Evolutionary conservation across 768 basidiomycete species (phyloP).

Genomic region (Trametes cingulata): DNA sequence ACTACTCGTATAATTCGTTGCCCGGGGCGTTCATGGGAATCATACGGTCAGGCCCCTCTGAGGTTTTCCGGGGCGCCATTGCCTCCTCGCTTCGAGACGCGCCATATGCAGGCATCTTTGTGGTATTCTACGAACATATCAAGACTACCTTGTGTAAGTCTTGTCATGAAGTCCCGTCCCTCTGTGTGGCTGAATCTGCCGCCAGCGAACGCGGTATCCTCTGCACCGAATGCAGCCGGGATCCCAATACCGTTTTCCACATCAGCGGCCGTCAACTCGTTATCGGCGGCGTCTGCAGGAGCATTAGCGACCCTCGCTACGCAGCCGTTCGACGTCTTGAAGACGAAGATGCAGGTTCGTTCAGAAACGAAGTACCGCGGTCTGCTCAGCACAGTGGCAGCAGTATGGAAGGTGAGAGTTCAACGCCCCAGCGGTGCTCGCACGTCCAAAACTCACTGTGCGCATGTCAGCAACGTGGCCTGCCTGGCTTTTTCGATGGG

Average conservation of each 20-base stretch:
- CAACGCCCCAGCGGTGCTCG: no score
- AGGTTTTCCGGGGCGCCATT: conserved; percentile 81
- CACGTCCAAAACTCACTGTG: background rate
- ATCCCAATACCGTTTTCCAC: conserved; percentile 42
- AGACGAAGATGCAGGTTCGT: conserved; percentile 96
- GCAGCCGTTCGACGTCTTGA: conserved; percentile 93
- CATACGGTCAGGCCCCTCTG: conserved; percentile 70
- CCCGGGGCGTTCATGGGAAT: conserved; percentile 59
- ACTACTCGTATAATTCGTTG: conserved; percentile 70
- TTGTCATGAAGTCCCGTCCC: background rate
- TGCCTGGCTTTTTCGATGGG: conserved; percentile 84
- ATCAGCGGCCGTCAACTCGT: conserved; percentile 55
- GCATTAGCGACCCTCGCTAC: conserved; percentile 83
- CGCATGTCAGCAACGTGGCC: conserved; percentile 68
- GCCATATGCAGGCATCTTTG: conserved; percentile 89
- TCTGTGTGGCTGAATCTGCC: background rate
- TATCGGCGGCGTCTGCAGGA: conserved; percentile 79
- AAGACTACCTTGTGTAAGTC: conserved; percentile 69
- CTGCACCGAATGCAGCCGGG: conserved; percentile 15
- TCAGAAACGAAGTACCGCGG: conserved; percentile 74
- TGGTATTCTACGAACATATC: conserved; percentile 84
- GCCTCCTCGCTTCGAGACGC: conserved; percentile 93
- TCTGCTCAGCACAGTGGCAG: conserved; percentile 58
- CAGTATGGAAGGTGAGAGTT: conserved; percentile 66
- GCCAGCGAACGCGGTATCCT: conserved; percentile 7